Evolutionary conservation across 192 early-diverging fungal genomes (phyloP).

Genomic region (Dimargaris cristalligena): DNA sequence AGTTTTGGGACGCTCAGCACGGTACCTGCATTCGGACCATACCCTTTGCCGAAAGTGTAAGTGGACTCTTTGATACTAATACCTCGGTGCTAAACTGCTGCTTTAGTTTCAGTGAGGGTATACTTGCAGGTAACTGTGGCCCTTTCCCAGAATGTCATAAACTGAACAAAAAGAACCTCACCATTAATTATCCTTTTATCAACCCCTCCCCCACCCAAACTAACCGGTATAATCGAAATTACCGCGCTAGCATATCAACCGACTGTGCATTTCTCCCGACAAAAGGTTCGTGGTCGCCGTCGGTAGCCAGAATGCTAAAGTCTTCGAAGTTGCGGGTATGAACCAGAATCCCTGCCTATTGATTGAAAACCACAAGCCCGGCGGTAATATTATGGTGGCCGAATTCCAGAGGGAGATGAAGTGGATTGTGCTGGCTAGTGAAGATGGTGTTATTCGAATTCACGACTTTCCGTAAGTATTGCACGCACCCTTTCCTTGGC

Average conservation of each 20-base stretch:
- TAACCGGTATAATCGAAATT: no score
- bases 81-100: no score
- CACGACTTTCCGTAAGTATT: constrained; percentile 58
- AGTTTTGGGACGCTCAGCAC: constrained; percentile 12
- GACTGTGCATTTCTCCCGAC: constrained; percentile 72
- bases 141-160: no score
- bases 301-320: constrained; percentile 21
- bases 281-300: constrained; percentile 74
- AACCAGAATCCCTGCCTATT: constrained; percentile 10
- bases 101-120: no score
- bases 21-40: constrained; percentile 10
- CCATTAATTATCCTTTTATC: no score
- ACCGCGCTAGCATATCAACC: constrained; percentile 87
- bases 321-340: constrained; percentile 6
- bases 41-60: constrained; percentile 11
- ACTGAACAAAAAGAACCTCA: no score
- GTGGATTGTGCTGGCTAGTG: constrained; percentile 61
- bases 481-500: not conserved
- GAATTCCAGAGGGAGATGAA: constrained; percentile 51
- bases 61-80: no score
- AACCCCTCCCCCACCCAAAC: no score
- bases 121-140: no score
- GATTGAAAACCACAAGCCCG: constrained; percentile 64
- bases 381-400: constrained; percentile 39
- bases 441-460: constrained; percentile 60